phyloP scores from a whole-genome alignment of 495 filamentous ascomycete species.

The Aspergillus sclerotiicarbonarius region DNA sequence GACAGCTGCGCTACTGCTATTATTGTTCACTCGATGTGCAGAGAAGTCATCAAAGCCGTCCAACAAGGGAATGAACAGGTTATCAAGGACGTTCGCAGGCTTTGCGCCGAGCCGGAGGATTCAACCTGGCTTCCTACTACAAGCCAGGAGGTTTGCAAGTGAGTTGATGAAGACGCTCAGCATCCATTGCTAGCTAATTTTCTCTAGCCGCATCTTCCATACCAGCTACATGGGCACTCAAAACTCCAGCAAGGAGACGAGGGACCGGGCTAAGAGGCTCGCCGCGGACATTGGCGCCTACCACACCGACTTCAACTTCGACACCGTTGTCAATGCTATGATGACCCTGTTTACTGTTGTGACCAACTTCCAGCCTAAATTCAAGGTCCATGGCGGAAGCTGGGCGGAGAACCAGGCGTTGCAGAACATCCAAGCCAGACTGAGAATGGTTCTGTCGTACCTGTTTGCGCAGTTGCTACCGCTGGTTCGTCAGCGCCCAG shows the following conservation, averaged over 20 bases:
- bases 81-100: conserved; percentile 62
- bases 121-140: conserved; percentile 52
- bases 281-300: conserved; percentile 69
- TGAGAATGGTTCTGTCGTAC: conserved; percentile 80
- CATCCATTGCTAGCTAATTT: conserved; percentile 15
- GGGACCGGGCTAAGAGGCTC: conserved; percentile 66
- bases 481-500: conserved; percentile 49
- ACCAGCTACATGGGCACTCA: conserved; percentile 81
- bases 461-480: conserved; percentile 68
- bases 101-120: conserved; percentile 54
- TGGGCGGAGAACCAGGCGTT: conserved; percentile 63
- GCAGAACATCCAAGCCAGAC: conserved; percentile 80
- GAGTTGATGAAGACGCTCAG: conserved; percentile 1
- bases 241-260: conserved; percentile 69
- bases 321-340: conserved; percentile 57
- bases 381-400: conserved; percentile 66
- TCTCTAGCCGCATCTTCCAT: conserved; percentile 55
- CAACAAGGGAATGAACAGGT: conserved; percentile 64
- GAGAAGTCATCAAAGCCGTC: conserved; percentile 67
- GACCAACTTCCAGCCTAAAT: conserved; percentile 59
- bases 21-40: conserved; percentile 77
- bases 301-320: conserved; percentile 76
- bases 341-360: conserved; percentile 53
- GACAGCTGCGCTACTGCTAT: conserved; percentile 57
- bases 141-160: conserved; percentile 61